Conservation (phyloP, 768 basidiomycete genomes). For the Phlegmacium glaucopus region DNA sequence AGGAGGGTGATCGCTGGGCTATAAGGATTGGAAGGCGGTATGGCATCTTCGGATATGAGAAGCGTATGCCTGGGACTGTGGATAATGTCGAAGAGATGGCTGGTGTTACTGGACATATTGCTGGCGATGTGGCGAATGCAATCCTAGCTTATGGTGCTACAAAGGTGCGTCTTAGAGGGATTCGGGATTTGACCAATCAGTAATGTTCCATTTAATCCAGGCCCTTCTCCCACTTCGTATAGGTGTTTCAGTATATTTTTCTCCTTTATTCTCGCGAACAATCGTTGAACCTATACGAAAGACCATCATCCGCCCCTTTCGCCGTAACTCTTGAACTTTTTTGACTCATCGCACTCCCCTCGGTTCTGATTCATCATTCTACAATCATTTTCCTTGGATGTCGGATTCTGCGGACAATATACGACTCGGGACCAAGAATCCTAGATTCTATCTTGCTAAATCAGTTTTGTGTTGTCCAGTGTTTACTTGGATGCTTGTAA, state of each 20-base stretch:
- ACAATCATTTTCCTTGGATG: background rate
- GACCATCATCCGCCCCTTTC: constrained; percentile 28
- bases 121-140: constrained; percentile 79
- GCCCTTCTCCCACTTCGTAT: constrained; percentile 73
- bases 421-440: too few relatives aligned
- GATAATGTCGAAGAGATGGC: constrained; percentile 21
- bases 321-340: constrained; percentile 13
- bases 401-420: too few relatives aligned
- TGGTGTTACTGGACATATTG: constrained; percentile 41
- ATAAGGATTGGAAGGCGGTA: constrained; percentile 71
- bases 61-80: constrained; percentile 32
- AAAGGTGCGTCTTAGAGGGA: constrained; percentile 48
- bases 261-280: constrained; percentile 68
- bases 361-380: constrained; percentile 8
- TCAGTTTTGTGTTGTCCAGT: too few relatives aligned
- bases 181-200: background rate
- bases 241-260: constrained; percentile 65
- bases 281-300: constrained; percentile 62
- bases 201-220: constrained; percentile 33
- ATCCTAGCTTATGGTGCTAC: constrained; percentile 77
- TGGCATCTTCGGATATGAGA: constrained; percentile 77
- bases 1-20: constrained; percentile 74
- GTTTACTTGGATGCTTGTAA: background rate
- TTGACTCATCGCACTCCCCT: background rate
- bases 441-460: too few relatives aligned